A percentile compares a stretch with the other conserved stretches of the same genome.
Conservation (phyloP, 257 asterid species). For the Solanum rostratum region DNA sequence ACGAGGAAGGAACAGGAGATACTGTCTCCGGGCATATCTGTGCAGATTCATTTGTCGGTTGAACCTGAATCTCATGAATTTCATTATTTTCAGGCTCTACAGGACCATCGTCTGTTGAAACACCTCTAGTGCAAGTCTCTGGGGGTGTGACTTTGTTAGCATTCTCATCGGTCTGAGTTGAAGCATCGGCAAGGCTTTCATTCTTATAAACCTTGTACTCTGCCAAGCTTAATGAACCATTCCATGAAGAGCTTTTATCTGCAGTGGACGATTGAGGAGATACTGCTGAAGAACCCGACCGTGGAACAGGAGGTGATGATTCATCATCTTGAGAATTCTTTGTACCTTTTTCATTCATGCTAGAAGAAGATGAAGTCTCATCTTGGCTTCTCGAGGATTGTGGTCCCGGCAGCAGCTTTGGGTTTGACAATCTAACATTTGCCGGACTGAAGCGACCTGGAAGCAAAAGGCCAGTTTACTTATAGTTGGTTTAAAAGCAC, state of each 20-base stretch:
- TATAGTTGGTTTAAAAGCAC: not conserved
- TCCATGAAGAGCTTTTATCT: slow-evolving; percentile 59
- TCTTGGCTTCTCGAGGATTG: slow-evolving; percentile 77
- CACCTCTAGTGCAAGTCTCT: slow-evolving; percentile 55
- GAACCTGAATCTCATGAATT: slow-evolving; percentile 11
- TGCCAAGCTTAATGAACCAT: slow-evolving; percentile 56
- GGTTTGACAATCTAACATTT: slow-evolving; percentile 40
- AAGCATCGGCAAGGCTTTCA: slow-evolving; percentile 75
- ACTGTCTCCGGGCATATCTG: slow-evolving; percentile 39
- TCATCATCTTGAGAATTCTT: slow-evolving; percentile 71
- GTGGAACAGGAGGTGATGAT: slow-evolving; percentile 50
- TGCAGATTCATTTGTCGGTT: slow-evolving; percentile 29
- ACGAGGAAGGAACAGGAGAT: slow-evolving; percentile 67
- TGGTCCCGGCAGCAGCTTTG: slow-evolving; percentile 72
- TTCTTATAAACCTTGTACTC: slow-evolving; percentile 74
- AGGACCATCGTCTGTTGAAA: slow-evolving; percentile 62
- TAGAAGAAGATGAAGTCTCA: slow-evolving; percentile 81
- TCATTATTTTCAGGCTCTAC: slow-evolving; percentile 22
- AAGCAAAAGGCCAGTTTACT: not conserved
- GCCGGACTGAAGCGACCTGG: slow-evolving; percentile 66
- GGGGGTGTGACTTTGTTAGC: slow-evolving; percentile 20
- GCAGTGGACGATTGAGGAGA: slow-evolving; percentile 59
- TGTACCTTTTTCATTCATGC: slow-evolving; percentile 53
- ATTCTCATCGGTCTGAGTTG: slow-evolving; percentile 88
- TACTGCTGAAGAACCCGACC: slow-evolving; percentile 38